These are phyloP conservation scores for Nephelium lappaceum DNA, from an alignment of 345 rosid species.

Conservation along the genomic window DNA sequence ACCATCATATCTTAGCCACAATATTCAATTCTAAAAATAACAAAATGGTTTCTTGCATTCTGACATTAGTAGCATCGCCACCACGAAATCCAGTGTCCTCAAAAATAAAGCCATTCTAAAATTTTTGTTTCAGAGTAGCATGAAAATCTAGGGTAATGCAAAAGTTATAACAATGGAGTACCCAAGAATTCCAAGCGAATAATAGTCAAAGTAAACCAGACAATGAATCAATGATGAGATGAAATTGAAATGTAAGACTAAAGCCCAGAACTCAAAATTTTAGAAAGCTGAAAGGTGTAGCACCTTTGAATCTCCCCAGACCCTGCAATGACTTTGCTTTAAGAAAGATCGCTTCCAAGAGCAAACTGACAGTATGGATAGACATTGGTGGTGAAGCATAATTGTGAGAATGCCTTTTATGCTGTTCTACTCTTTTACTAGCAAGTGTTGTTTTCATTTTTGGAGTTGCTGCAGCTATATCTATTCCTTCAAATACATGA, in stretches of 20 bases:
- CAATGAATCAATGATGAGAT: not conserved
- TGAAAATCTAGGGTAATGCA: not conserved
- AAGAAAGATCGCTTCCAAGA: slow-evolving; percentile 79
- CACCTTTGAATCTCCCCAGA: slow-evolving; percentile 75
- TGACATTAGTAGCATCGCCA: not conserved
- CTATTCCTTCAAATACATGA: slow-evolving; percentile 88
- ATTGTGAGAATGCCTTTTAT: slow-evolving; percentile 48
- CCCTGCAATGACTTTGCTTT: slow-evolving; percentile 79
- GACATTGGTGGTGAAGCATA: slow-evolving; percentile 60
- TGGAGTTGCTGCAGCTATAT: slow-evolving; percentile 60
- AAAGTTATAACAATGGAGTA: not conserved
- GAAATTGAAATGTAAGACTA: not conserved
- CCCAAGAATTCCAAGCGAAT: not conserved
- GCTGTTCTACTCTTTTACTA: slow-evolving; percentile 49
- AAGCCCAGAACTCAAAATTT: not conserved
- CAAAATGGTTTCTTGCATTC: not conserved
- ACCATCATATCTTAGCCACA: not conserved
- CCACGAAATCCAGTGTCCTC: not conserved
- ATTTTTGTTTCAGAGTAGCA: not conserved
- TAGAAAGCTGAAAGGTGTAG: not conserved
- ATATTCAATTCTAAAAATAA: not conserved
- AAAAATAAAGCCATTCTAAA: not conserved
- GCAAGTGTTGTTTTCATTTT: slow-evolving; percentile 64
- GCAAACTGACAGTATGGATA: slow-evolving; percentile 67
- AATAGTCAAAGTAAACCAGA: not conserved